Evolutionary conservation across 495 filamentous ascomycete genomes (phyloP).

Genomic region (Aspergillus asperescens): DNA sequence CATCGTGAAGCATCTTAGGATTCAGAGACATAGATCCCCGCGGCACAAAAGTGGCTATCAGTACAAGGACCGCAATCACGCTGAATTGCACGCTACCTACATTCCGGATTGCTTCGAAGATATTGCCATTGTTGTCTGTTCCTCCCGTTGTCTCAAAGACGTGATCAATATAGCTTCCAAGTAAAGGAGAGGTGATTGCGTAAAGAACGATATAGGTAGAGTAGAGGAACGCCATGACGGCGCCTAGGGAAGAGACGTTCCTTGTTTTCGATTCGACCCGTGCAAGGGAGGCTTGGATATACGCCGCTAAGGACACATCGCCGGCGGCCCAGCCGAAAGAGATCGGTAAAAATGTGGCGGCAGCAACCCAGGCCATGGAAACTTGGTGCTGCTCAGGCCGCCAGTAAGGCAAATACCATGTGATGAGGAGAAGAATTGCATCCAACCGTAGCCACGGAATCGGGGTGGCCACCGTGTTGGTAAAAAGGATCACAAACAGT

Average conservation of each 20-base stretch:
- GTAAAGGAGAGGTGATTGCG: conserved; percentile 35
- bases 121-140: conserved; percentile 14
- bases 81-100: conserved; percentile 40
- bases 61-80: conserved; percentile 28
- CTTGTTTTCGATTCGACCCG: conserved; percentile 29
- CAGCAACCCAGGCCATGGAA: conserved; percentile 36
- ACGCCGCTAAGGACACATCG: conserved; percentile 41
- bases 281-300: conserved; percentile 40
- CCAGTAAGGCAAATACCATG: conserved; percentile 38
- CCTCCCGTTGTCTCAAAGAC: conserved; percentile 27
- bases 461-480: conserved; percentile 35
- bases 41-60: conserved; percentile 37
- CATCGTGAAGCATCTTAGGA: conserved; percentile 32
- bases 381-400: conserved; percentile 20
- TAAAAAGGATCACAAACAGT: conserved; percentile 38
- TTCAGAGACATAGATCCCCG: conserved; percentile 29
- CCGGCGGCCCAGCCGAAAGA: conserved; percentile 46
- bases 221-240: conserved; percentile 46
- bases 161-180: conserved; percentile 39
- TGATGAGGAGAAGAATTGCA: conserved; percentile 25
- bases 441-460: conserved; percentile 43
- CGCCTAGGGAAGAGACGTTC: conserved; percentile 41
- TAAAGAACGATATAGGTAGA: conserved; percentile 42
- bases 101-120: conserved; percentile 23
- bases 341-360: conserved; percentile 39